Evolutionary conservation across 371 early-diverging fungal species (phyloP), one percentile per base, ranked within the genome.

Genomic region (Actinomucor elegans): DNA sequence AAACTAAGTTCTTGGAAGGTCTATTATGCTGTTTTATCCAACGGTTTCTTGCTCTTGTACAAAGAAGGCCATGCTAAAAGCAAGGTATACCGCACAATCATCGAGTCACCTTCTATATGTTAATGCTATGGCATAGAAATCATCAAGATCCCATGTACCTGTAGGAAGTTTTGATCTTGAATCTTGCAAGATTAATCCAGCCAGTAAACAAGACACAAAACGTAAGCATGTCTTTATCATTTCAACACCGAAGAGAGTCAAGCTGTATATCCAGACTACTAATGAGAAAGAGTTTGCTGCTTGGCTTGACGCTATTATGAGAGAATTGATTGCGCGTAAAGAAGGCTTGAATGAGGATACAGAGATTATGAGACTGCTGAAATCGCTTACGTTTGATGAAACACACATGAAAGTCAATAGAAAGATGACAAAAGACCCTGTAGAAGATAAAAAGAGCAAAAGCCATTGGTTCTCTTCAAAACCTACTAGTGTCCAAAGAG

Each of bases 271-370:
- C 24, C 79, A 78, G 32, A 55, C 73, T 3, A 49, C 71, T 15
- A 69, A 46, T 20, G 73, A 78, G 1, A 67, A 69, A 17, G 75
- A 75, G 32, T 63, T 71, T 29, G 56, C 73, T 18, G 32, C 60
- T 11, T 78, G 79, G 79, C 52, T 75, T 1, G 79, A 78, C 51
- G 69, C 71, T 14, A 71, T 78, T 20, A 78, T 78, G 79, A 64
- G 79, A 27, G 79, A 78, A 37, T 32, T 78, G 17, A 64, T 78
- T 24, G 66, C 69, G 0, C 57, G 75, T 21, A 78, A 73, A 53
- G 64, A 59, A 48, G 48, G 48, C 5, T 41, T 48, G 24, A 59
- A 59, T 12, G 34, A 48, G n/a, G 64, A 55, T 11, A 41, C 47
- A 33, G 66, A 65, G 10, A 59, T 65, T 15, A 49, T 65, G 53